Evolutionary conservation across 306 rosid species (phyloP), one percentile per base, ranked within the genome.

Genomic region (Cyamopsis tetragonoloba): DNA sequence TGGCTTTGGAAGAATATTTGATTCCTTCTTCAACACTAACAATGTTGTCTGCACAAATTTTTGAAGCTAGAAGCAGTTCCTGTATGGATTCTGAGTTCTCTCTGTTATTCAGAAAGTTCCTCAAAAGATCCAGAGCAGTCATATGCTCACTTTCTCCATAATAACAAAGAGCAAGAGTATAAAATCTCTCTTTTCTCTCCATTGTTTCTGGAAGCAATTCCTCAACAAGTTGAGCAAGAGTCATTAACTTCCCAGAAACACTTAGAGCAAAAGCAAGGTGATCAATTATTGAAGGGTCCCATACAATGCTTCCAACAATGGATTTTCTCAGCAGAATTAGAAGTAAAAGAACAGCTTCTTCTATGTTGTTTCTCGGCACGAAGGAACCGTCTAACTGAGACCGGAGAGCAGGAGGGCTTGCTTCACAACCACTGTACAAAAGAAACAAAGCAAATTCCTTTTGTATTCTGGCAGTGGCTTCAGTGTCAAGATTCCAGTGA

Each of bases 381-480:
- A 87, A 92, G 19, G 92, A 85, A 71, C 89, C 89, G 12, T 83
- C 93, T 81, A 89, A 82, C 61, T 89, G 98, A 0, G 88, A 81
- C 9, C 96, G 86, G 9, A 92, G 95, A 38, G 87, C 63, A 2
- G 91, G 98, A 65, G 96, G 91, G 57, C 66, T 84, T 28, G 96
- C 92, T 56, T 92, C 92, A 35, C 89, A 89, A 57, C 98, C 96
- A 42, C 98, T 80, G 35, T 85, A 92, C 66, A 92, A 81, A 50
- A 92, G 96, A 66, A 89, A 89, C 66, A 92, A 73, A 20, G 96
- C 95, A 26, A 87, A 92, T 38, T 86, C 96, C 80, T 82, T 92
- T 58, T 89, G 82, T 6, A 87, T 84, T 69, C 82, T 92, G 43
- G 96, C 78, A 39, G 72, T 60, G 12, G 91, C 70, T 81, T 84